These are phyloP conservation scores for Phytophthora rubi DNA, from an alignment of 352 stramenopile species.

Conservation along the genomic window DNA sequence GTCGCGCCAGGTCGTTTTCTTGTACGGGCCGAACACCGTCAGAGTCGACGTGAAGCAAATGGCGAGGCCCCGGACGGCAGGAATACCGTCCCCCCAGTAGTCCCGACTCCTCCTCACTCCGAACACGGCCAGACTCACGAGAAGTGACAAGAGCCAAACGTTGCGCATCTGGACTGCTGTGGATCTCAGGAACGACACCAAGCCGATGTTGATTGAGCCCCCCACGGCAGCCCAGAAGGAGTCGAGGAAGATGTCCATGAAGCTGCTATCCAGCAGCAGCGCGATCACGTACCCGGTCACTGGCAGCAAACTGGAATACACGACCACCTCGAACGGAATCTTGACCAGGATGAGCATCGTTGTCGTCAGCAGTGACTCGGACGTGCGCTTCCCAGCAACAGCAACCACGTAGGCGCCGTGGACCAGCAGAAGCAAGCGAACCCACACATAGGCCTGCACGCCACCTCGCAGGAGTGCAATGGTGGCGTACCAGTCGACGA, in stretches of 20 bases:
- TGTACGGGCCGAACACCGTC: slow-evolving; percentile 44
- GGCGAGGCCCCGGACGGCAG: slow-evolving; percentile 35
- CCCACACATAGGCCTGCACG: slow-evolving; percentile 56
- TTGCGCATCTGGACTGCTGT: slow-evolving; percentile 54
- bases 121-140: slow-evolving; percentile 31
- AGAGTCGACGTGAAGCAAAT: slow-evolving; percentile 46
- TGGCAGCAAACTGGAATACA: slow-evolving; percentile 57
- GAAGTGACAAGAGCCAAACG: slow-evolving; percentile 46
- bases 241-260: slow-evolving; percentile 48
- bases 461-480: slow-evolving; percentile 36
- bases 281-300: slow-evolving; percentile 43
- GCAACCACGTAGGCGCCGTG: slow-evolving; percentile 31
- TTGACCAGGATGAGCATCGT: slow-evolving; percentile 32
- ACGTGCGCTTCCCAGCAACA: not conserved
- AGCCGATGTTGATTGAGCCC: slow-evolving; percentile 22
- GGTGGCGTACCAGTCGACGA: slow-evolving; percentile 41
- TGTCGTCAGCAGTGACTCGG: not conserved
- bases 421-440: slow-evolving; percentile 45
- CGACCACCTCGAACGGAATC: slow-evolving; percentile 57
- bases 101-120: slow-evolving; percentile 5
- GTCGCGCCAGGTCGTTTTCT: slow-evolving; percentile 22
- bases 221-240: slow-evolving; percentile 39
- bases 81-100: slow-evolving; percentile 20
- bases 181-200: slow-evolving; percentile 30
- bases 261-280: slow-evolving; percentile 47